Base-by-base conservation (phyloP, 495 filamentous ascomycete species). In the Margaritispora aquatica region DNA sequence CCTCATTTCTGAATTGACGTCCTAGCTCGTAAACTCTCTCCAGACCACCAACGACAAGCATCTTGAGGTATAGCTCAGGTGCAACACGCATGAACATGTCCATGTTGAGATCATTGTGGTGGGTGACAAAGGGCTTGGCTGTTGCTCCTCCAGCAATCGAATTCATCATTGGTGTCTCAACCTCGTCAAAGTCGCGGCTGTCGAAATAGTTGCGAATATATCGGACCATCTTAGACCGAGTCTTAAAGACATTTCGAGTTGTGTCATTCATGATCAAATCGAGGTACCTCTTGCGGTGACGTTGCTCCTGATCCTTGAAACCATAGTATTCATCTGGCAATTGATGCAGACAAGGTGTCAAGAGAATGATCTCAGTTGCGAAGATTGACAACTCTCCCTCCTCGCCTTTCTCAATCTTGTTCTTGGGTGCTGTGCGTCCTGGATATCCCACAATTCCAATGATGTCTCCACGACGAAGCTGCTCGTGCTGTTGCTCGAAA, bases 101-200 rank as follows among this genome's bases (percentile, higher is more conserved):
- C 82, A 92, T 88, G 72, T 96, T 83, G 20, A 91, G 80, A 11
- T 97, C 94, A 73, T 97, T 97, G 75, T 96, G 92, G 70, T 94
- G 87, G 1, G 94, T 97, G 59, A 88, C 77, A 73, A 97, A 99
- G 15, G 94, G 94, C 78, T 91, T 92, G 58, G 94, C 94, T 8
- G 95, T 97, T 20, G 94, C 94, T 60, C 94, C 94, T 67, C 94
- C 94, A 26, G 93, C 92, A 69, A 96, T 94, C 57, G 88, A 83
- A 68, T 96, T 95, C 86, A 99, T 89, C 84, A 97, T 96, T 9
- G 95, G 95, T 1, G 94, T 97, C 75, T 97, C 89, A n/a, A 97
- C 90, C 72, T 97, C 92, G 51, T 88, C 78, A 69, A 97, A 98
- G 58, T 90, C 89, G 51, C 83, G 80, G 55, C 79, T 79, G 64